phyloP scores from a whole-genome alignment of 208 protist species.

The Jaenimonas drosophilae region DNA sequence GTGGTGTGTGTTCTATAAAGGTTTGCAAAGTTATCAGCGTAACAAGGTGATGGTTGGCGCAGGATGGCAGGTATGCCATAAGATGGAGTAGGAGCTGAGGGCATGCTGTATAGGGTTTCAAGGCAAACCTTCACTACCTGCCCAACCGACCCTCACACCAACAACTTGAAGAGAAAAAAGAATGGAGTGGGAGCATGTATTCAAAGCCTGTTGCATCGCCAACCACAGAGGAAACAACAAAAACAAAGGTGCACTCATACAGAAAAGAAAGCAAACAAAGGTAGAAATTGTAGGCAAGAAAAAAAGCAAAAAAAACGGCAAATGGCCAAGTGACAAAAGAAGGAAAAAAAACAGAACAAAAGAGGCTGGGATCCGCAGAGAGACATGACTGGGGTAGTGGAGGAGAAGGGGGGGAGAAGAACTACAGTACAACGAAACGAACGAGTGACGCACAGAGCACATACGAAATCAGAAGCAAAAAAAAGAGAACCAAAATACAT shows the following conservation, averaged over 20 bases:
- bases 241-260: conserved; percentile 10
- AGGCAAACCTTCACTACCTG: too few relatives aligned
- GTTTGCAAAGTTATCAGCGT: too few relatives aligned
- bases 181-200: too few relatives aligned
- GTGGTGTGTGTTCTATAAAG: too few relatives aligned
- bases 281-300: conserved; percentile 3
- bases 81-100: too few relatives aligned
- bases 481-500: conserved; percentile 6
- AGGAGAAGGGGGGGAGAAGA: not conserved
- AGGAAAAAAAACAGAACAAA: conserved; percentile 5
- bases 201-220: too few relatives aligned
- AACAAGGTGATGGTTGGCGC: too few relatives aligned
- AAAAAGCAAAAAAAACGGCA: conserved; percentile 9
- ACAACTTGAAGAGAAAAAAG: conserved; percentile 1
- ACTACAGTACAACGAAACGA: not conserved
- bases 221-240: conserved; percentile 3
- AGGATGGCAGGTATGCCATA: too few relatives aligned
- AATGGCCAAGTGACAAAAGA: conserved; percentile 7
- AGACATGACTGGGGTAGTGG: conserved; percentile 2
- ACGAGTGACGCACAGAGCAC: conserved; percentile 2
- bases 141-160: conserved; percentile 1
- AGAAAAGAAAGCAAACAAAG: conserved; percentile 5
- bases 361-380: not conserved
- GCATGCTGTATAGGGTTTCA: too few relatives aligned
- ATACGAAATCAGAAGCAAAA: conserved; percentile 6